These are phyloP conservation scores for Myrica gale DNA, from an alignment of 306 rosid species.

Conservation along the genomic window DNA sequence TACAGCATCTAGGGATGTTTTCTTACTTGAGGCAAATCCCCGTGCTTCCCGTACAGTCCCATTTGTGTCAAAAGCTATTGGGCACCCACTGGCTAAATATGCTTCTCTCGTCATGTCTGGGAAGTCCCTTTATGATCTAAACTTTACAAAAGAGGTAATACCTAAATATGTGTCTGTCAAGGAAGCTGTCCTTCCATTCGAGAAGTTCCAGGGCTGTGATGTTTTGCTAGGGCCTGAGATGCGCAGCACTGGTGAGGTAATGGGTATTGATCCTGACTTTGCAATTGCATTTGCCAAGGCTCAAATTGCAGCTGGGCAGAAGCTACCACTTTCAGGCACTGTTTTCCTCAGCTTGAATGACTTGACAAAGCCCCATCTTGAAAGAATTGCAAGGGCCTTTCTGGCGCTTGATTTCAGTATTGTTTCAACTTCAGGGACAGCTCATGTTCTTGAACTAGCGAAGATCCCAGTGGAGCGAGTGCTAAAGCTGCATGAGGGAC, in stretches of 20 bases:
- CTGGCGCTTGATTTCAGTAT: constrained; percentile 60
- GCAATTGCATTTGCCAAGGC: constrained; percentile 95
- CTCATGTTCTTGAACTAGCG: constrained; percentile 58
- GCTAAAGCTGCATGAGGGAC: constrained; percentile 91
- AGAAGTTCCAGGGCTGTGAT: constrained; percentile 89
- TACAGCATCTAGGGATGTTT: constrained; percentile 66
- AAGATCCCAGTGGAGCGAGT: constrained; percentile 67
- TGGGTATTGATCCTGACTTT: constrained; percentile 81
- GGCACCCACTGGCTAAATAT: constrained; percentile 93
- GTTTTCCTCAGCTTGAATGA: constrained; percentile 90
- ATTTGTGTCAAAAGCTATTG: constrained; percentile 94
- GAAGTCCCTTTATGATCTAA: constrained; percentile 70
- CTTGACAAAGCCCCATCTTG: constrained; percentile 78
- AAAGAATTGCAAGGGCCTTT: constrained; percentile 74
- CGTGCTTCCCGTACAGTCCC: constrained; percentile 94
- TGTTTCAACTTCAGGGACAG: constrained; percentile 91
- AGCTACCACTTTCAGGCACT: constrained; percentile 76
- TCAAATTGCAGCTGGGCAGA: constrained; percentile 89
- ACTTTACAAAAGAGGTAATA: constrained; percentile 77
- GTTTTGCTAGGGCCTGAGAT: constrained; percentile 94
- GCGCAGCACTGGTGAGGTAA: constrained; percentile 99
- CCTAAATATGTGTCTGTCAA: constrained; percentile 86
- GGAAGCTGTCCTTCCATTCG: constrained; percentile 98
- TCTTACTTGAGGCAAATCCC: constrained; percentile 94
- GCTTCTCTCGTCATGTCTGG: constrained; percentile 99